Evolutionary conservation across 2,329 filamentous ascomycete species (phyloP), one percentile per base, ranked within the genome.

Genomic region (Alternaria viburni): DNA sequence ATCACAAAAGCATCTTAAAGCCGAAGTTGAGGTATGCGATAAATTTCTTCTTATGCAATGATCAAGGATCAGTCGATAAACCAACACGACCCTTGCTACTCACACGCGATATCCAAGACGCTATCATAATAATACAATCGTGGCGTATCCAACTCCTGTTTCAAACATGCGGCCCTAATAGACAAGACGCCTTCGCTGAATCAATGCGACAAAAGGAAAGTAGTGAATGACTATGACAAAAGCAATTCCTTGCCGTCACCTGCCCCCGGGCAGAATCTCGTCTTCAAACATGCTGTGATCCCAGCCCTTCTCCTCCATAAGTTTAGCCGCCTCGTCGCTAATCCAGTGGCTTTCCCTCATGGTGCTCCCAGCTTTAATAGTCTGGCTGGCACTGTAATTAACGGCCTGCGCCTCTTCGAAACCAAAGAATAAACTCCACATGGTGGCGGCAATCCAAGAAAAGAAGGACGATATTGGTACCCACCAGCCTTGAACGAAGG

Each of bases 401-500:
- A 62, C 62, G 25, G 28, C 23, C 13, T 47, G 56, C 57, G 51
- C 45, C 61, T 56, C 41, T 32, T 57, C 61, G 32, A 62, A 61
- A 19, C 67, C 65, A 49, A 69, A 57, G 9, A 68, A 13, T 13
- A 44, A 30, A 7, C 47, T 50, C 54, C 66, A 70, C 1, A 62
- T 21, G 3, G 64, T 61, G 5, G 61, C 30, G 51, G 60, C 62
- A 30, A 69, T 51, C 73, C 73, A 76, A 9, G 62, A 68, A 15
- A 69, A 46, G 13, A 69, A 62, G 26, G 64, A 68, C 5, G 36
- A 71, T 6, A 78, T 54, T 6, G 81, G 80, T 5, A 65, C 58
- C 77, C 79, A 81, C 55, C 81, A 75, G 5, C 61, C 60, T 30
- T 70, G 72, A 28, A 79, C 62, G 6, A 82, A 71, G 6, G 77